These are phyloP conservation scores for Magnolia officinalis DNA, from an alignment of 164 flowering plant genomes.

Conservation along the genomic window DNA sequence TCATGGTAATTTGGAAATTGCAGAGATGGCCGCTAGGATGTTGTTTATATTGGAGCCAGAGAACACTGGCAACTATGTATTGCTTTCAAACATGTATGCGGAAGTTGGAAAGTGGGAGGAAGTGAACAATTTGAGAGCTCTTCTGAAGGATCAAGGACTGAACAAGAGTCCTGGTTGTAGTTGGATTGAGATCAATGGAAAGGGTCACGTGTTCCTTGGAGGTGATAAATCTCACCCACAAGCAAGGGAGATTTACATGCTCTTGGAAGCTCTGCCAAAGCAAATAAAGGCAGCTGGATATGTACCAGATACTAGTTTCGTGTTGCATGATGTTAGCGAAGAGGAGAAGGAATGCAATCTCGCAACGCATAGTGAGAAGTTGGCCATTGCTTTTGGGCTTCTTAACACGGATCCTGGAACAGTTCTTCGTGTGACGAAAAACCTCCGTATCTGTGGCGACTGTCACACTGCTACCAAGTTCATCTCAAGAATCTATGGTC, in stretches of 20 bases:
- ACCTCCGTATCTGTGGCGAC: constrained; percentile 53
- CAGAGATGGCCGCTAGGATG: constrained; percentile 48
- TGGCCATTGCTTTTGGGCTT: constrained; percentile 54
- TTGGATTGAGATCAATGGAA: constrained; percentile 54
- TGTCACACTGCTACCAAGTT: constrained; percentile 44
- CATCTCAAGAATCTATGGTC: constrained; percentile 38
- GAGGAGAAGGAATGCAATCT: constrained; percentile 40
- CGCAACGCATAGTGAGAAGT: constrained; percentile 41
- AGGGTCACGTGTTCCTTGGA: constrained; percentile 40
- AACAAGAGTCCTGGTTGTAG: constrained; percentile 52
- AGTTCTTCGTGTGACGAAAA: constrained; percentile 49
- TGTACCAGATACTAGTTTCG: constrained; percentile 40
- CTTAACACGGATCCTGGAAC: constrained; percentile 35
- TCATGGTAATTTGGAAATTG: constrained; percentile 41
- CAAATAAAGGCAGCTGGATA: constrained; percentile 46
- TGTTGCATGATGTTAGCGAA: constrained; percentile 47
- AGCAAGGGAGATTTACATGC: constrained; percentile 33
- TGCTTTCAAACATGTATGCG: constrained; percentile 54
- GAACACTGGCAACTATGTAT: constrained; percentile 49
- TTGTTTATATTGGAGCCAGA: constrained; percentile 54
- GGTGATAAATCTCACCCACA: constrained; percentile 48
- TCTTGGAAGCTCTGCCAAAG: constrained; percentile 35
- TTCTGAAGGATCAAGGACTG: constrained; percentile 30
- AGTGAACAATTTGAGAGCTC: constrained; percentile 32
- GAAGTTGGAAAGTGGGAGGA: constrained; percentile 57